Evolutionary conservation across 2,329 filamentous ascomycete genomes (phyloP), one percentile per base, ranked within the genome.

Genomic region (Penicillium sp.): DNA sequence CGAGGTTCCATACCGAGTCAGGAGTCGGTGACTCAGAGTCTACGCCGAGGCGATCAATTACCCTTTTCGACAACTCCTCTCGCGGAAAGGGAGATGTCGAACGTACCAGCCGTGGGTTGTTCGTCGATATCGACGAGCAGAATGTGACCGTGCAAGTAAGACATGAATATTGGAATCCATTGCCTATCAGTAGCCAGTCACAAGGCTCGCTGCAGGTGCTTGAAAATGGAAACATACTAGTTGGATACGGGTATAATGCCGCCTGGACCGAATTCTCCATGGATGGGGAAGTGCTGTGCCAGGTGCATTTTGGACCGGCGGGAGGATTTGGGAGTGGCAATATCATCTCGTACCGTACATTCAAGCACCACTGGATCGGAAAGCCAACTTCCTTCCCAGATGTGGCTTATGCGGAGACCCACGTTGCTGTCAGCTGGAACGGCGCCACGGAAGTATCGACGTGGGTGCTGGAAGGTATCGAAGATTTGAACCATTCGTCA

Each of bases 321-420:
- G 48, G 51, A 8, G 52, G 46, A 3, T 69, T 68, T 36, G 50
- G 55, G 2, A 22, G 72, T 78, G 36, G 77, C 74, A 70, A 59
- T 9, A 53, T 66, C 36, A 50, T 63, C 18, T 83, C 80, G 52
- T 86, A 86, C 61, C 79, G 83, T 21, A 79, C 78, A 2, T 81
- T 81, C 69, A 82, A 82, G 61, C 59, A 62, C 24, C 71, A 78
- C 52, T 87, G 83, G 81, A 73, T 74, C 5, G 82, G 79, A 0
- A 62, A 68, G 5, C 81, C 82, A 1, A 71, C 66, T 4, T 78
- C 77, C n/a, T 52, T 54, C 1, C 69, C 70, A 3, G 57, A 58
- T 42, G 56, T 68, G 9, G 58, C 63, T 0, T 48, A 67, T 3
- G 57, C 56, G 5, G 55, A 50, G 5, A 60, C 56, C 21, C 48